Percentiles rank a stretch among this genome's conserved stretches.
These are phyloP conservation scores for Marsdenia floribunda DNA, from an alignment of 257 asterid genomes.

Conservation along the genomic window DNA sequence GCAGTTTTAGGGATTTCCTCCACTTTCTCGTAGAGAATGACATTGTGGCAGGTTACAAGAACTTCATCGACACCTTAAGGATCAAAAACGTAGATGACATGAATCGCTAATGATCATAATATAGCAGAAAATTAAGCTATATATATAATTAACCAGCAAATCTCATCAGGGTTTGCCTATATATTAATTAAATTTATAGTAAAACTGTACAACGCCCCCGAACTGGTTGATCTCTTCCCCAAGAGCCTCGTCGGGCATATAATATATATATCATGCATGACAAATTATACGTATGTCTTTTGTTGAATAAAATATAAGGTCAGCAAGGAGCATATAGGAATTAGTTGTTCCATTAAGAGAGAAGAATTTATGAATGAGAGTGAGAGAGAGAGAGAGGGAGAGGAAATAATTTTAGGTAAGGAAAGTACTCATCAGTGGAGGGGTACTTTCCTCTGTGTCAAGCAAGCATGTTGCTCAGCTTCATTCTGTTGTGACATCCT, in stretches of 20 bases:
- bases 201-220: neutral
- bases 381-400: too few relatives aligned
- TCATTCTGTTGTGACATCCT: too few relatives aligned
- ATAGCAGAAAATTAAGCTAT: too few relatives aligned
- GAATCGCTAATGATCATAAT: neutral
- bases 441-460: too few relatives aligned
- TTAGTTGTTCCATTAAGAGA: neutral
- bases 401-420: too few relatives aligned
- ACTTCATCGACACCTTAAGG: conserved; percentile 31
- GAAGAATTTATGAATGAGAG: neutral
- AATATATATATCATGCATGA: too few relatives aligned
- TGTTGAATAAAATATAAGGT: neutral
- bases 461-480: too few relatives aligned
- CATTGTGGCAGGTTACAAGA: conserved; percentile 27
- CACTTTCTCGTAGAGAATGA: conserved; percentile 33
- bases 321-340: too few relatives aligned
- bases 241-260: neutral
- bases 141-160: too few relatives aligned
- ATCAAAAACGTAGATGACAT: neutral
- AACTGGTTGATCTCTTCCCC: neutral
- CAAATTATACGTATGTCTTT: too few relatives aligned
- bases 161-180: neutral
- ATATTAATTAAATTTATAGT: neutral
- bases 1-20: conserved; percentile 48
- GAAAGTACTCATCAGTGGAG: too few relatives aligned